Evolutionary conservation across 192 early-diverging fungal genomes (phyloP).

Genomic region (Jimgerdemannia lactiflua): DNA sequence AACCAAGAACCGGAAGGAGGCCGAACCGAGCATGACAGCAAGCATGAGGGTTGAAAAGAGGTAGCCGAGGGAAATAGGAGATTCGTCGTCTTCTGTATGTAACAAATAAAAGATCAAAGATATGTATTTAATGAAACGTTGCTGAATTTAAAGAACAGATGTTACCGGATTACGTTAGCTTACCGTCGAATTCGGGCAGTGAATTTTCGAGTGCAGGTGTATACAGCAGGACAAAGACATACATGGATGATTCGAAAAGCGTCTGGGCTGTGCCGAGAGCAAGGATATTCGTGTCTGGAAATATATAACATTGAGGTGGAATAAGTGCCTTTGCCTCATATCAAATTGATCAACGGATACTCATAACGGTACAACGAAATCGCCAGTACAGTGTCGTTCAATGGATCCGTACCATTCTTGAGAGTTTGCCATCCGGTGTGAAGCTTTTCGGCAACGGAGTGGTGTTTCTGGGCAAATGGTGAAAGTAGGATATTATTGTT

Average conservation of each 20-base stretch:
- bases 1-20: constrained; percentile 36
- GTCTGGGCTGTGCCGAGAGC: constrained; percentile 56
- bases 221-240: constrained; percentile 60
- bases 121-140: no score
- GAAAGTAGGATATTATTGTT: not conserved
- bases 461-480: not conserved
- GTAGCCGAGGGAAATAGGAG: constrained; percentile 42
- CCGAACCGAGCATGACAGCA: constrained; percentile 50
- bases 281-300: constrained; percentile 44
- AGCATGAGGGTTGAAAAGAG: constrained; percentile 54
- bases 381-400: no score
- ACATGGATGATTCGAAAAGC: constrained; percentile 63
- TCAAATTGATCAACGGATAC: not conserved
- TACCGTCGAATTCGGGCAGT: constrained; percentile 3
- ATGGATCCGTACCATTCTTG: not conserved
- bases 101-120: constrained; percentile 8
- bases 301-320: not conserved
- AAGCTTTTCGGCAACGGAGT: not conserved
- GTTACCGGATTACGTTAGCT: not conserved
- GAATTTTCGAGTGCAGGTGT: constrained; percentile 50
- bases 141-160: no score
- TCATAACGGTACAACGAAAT: no score
- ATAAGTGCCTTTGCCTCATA: not conserved
- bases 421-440: not conserved
- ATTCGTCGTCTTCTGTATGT: constrained; percentile 15